A percentile compares a stretch with the other conserved stretches of the same genome.
phyloP scores from a whole-genome alignment of 202 grass and related monocot genomes.

The Alloteropsis angusta region DNA sequence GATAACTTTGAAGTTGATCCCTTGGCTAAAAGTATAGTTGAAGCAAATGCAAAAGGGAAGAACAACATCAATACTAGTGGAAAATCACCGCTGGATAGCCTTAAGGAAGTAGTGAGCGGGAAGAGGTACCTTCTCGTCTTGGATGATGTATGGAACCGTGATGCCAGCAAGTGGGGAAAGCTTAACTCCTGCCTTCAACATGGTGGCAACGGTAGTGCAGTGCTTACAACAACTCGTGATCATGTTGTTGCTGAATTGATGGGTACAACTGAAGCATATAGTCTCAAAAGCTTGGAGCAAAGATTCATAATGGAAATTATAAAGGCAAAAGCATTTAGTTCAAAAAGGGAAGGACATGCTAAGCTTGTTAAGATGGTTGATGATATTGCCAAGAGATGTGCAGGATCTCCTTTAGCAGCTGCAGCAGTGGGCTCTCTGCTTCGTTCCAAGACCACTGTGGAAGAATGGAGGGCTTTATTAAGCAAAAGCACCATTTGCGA shows the following conservation, averaged over 20 bases:
- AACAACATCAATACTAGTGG: no score
- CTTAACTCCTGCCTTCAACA: not conserved
- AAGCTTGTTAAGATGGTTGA: slow-evolving; percentile 9
- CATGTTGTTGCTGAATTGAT: not conserved
- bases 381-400: not conserved
- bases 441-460: not conserved
- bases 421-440: not conserved
- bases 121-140: not conserved
- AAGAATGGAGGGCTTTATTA: no score
- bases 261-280: not conserved
- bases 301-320: not conserved
- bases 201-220: not conserved
- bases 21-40: not conserved
- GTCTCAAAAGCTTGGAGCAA: not conserved
- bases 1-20: slow-evolving; percentile 15
- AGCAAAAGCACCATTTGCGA: no score
- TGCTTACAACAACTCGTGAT: slow-evolving; percentile 26
- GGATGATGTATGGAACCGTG: slow-evolving; percentile 1
- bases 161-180: not conserved
- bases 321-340: slow-evolving; percentile 3
- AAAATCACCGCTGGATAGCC: not conserved
- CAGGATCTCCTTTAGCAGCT: not conserved
- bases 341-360: not conserved
- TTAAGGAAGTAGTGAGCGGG: not conserved
- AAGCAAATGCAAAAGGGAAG: not conserved